Conservation (phyloP, 768 basidiomycete genomes). For the Udeniomyces megalosporus region DNA sequence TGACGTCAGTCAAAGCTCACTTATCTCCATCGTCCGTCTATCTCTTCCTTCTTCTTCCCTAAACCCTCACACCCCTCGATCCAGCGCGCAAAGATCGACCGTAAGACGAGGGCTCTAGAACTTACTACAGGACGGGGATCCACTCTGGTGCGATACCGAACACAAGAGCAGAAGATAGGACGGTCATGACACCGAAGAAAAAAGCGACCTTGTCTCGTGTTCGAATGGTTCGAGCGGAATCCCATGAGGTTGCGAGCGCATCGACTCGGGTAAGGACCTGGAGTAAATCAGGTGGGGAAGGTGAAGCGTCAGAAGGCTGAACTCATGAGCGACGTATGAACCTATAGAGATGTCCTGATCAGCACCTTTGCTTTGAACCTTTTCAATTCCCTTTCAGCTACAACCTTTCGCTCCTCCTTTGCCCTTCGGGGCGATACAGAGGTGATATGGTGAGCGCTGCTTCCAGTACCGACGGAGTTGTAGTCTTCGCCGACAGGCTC, state of each 20-base stretch:
- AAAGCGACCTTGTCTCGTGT: slow-evolving; percentile 44
- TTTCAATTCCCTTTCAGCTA: slow-evolving; percentile 10
- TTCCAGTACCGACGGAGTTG: too few species aligned
- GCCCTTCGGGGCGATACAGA: not conserved
- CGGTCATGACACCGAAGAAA: slow-evolving; percentile 81
- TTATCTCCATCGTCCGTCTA: too few species aligned
- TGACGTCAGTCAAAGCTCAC: too few species aligned
- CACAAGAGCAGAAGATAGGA: slow-evolving; percentile 66
- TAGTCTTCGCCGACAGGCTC: not conserved
- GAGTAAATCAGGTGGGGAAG: not conserved
- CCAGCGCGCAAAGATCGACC: not conserved
- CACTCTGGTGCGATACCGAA: slow-evolving; percentile 79
- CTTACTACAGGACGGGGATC: slow-evolving; percentile 26
- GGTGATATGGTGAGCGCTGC: too few species aligned
- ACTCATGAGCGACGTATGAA: too few species aligned
- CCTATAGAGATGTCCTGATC: not conserved
- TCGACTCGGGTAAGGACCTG: slow-evolving; percentile 42
- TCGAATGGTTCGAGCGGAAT: slow-evolving; percentile 46
- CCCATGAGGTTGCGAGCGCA: slow-evolving; percentile 66
- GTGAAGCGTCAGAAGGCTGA: not conserved
- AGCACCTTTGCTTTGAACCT: slow-evolving; percentile 16
- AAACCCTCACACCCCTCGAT: too few species aligned
- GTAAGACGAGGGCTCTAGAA: not conserved
- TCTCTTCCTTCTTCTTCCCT: too few species aligned
- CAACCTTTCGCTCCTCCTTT: not conserved